Evolutionary conservation across 108 stramenopile genomes (phyloP).

Genomic region (Pelagomonas calceolata): DNA sequence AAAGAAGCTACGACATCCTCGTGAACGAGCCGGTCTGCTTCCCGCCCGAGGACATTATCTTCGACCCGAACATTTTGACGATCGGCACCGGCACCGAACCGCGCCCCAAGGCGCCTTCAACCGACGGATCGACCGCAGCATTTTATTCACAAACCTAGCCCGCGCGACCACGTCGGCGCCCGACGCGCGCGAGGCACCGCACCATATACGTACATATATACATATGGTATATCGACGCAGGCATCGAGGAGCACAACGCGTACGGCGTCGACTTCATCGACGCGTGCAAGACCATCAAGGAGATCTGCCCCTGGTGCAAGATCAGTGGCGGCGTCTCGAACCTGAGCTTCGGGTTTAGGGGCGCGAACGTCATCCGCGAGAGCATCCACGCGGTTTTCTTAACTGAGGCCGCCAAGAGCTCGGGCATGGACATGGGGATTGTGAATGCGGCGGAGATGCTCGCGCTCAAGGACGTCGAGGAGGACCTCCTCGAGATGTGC

Average conservation of each 20-base stretch:
- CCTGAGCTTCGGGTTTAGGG: constrained; percentile 96
- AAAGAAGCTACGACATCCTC: constrained; percentile 96
- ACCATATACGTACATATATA: too few relatives aligned
- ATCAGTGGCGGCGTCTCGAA: constrained; percentile 97
- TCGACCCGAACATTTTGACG: constrained; percentile 97
- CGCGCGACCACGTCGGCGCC: too few relatives aligned
- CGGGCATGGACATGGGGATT: constrained; percentile 99
- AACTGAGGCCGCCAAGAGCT: constrained; percentile 67
- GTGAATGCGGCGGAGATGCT: constrained; percentile 94
- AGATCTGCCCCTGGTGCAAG: constrained; percentile 87
- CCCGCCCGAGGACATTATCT: constrained; percentile 98
- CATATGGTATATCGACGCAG: constrained; percentile 92
- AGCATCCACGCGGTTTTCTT: constrained; percentile 96
- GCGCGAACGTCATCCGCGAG: constrained; percentile 78
- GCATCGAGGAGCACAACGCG: constrained; percentile 95
- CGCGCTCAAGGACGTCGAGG: constrained; percentile 64
- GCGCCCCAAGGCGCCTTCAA: too few relatives aligned
- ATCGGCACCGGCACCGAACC: constrained; percentile 98
- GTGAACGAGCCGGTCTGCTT: constrained; percentile 80
- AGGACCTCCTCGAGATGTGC: constrained; percentile 58
- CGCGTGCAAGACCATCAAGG: constrained; percentile 82
- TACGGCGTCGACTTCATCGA: constrained; percentile 98
- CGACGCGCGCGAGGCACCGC: too few relatives aligned
- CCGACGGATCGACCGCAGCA: too few relatives aligned
- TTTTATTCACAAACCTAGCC: too few relatives aligned